Percentiles rank a stretch among this genome's conserved stretches.
These are phyloP conservation scores for Starmerella roubikii DNA, from an alignment of 805 yeast genomes.

Conservation along the genomic window DNA sequence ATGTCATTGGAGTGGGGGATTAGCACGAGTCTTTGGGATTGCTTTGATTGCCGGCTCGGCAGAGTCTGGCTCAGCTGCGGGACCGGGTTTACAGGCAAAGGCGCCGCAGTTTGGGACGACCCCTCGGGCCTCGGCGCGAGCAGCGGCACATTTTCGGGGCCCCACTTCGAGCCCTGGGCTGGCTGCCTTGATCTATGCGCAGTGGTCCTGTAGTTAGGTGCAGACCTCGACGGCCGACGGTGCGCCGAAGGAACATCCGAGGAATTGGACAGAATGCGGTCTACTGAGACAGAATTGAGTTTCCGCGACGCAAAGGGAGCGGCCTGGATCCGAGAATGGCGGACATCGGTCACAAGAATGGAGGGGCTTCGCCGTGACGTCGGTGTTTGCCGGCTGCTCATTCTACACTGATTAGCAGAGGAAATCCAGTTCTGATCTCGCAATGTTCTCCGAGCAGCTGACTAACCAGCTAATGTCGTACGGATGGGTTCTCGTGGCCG, in stretches of 20 bases:
- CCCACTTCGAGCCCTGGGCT: constrained; percentile 12
- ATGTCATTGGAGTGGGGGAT: constrained; percentile 30
- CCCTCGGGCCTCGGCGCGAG: background rate
- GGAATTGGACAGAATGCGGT: constrained; percentile 58
- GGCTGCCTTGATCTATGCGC: constrained; percentile 12
- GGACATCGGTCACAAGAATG: constrained; percentile 78
- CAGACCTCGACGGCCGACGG: constrained; percentile 26
- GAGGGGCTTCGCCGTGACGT: constrained; percentile 86
- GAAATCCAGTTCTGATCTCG: too few species aligned
- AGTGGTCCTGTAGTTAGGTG: constrained; percentile 7
- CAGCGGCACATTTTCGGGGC: constrained; percentile 5
- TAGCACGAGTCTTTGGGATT: constrained; percentile 71
- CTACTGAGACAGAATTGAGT: constrained; percentile 69
- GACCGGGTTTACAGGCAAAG: constrained; percentile 8
- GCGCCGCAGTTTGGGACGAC: background rate
- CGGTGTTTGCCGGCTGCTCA: constrained; percentile 28
- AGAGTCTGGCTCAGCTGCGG: constrained; percentile 22
- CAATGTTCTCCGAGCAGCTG: too few species aligned
- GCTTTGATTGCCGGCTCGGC: constrained; percentile 57
- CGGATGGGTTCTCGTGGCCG: too few species aligned
- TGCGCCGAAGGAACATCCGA: constrained; percentile 84
- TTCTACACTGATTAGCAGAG: too few species aligned
- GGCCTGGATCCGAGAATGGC: constrained; percentile 33
- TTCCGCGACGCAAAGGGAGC: constrained; percentile 42
- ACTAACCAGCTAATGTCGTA: too few species aligned